Percentiles rank a stretch among this genome's conserved stretches.
These are phyloP conservation scores for Fusarium sp. DNA, from an alignment of 2,329 filamentous ascomycete genomes.

Conservation along the genomic window DNA sequence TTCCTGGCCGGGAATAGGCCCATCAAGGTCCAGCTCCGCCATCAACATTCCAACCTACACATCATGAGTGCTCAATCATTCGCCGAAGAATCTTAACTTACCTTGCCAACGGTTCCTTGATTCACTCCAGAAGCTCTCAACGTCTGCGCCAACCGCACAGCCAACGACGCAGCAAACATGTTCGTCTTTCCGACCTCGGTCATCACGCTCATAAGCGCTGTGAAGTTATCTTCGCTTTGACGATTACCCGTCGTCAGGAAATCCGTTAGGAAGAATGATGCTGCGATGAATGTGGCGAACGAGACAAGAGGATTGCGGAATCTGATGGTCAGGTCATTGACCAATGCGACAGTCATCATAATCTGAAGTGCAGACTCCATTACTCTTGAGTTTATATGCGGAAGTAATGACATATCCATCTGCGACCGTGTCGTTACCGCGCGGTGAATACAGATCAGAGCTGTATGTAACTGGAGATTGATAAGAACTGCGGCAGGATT, in stretches of 20 bases:
- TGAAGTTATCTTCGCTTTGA: conserved; percentile 64
- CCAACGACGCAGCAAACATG: conserved; percentile 58
- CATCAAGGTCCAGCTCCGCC: conserved; percentile 11
- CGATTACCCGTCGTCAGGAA: not conserved
- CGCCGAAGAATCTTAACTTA: too few species aligned
- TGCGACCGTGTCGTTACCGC: conserved; percentile 16
- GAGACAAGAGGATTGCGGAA: conserved; percentile 31
- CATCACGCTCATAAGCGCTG: conserved; percentile 62
- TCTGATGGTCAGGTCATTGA: conserved; percentile 11
- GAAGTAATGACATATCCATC: conserved; percentile 10
- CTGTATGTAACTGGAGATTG: conserved; percentile 31
- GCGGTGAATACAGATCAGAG: conserved; percentile 28
- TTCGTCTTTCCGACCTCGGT: conserved; percentile 65
- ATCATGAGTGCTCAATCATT: too few species aligned
- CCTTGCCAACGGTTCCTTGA: conserved; percentile 22
- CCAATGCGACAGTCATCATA: conserved; percentile 28
- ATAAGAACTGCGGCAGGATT: conserved; percentile 28
- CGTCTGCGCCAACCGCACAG: conserved; percentile 73
- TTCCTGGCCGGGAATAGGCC: conserved; percentile 24
- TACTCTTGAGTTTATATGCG: conserved; percentile 14
- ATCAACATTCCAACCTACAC: conserved; percentile 2
- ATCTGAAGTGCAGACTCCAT: conserved; percentile 31
- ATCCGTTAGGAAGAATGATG: conserved; percentile 22
- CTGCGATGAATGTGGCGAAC: conserved; percentile 27
- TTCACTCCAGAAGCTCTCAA: conserved; percentile 56